Base-by-base conservation (phyloP, 768 basidiomycete species). In the Chlorophyllum brunneum region DNA sequence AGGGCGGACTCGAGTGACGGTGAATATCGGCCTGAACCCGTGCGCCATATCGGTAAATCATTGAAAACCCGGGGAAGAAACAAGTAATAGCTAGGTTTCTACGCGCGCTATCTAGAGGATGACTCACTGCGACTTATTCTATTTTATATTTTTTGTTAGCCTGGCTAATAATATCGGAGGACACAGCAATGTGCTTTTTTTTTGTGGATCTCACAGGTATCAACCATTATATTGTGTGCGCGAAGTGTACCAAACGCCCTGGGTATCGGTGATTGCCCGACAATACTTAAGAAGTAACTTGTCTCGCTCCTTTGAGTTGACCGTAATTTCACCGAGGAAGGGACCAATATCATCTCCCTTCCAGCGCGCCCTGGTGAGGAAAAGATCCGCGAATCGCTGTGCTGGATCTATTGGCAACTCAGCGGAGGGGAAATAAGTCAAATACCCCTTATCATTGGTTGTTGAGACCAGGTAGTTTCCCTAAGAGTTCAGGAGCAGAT, bases 261-360 rank as follows among this genome's bases (percentile, higher is more conserved):
- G 74, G 0, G 74, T 61, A 46, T 88, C 86, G 46, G 85, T 89
- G 37, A 84, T 77, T 2, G 88, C 80, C 40, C 95, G 75, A 30
- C 90, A 90, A 61, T 87, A 90, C 70, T 93, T 98, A 37, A 92
- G 78, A 33, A 97, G 70, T 56, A 95, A 64, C 65, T 86, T 92
- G 64, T 98, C 95, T 34, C 89, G 76, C 62, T 92, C 92, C 67
- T 97, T 95, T 6, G 73, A 70, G 62, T 91, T 84, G n/a, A 93
- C 74, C 0, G 86, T 86, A 50, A 97, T 82, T 56, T 92, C 92
- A 5, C 74, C 67, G 10, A 98, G 70, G 70, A 95, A 98, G 3
- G 88, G 89, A 23, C 71, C 68, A 54, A 98, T 88, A 15, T 95
- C 92, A 10, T 87, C 83, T 5, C 76, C 78, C 61, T 78, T 83